Conservation (phyloP, 1,284 basidiomycete genomes). For the Irpex lacteus region DNA sequence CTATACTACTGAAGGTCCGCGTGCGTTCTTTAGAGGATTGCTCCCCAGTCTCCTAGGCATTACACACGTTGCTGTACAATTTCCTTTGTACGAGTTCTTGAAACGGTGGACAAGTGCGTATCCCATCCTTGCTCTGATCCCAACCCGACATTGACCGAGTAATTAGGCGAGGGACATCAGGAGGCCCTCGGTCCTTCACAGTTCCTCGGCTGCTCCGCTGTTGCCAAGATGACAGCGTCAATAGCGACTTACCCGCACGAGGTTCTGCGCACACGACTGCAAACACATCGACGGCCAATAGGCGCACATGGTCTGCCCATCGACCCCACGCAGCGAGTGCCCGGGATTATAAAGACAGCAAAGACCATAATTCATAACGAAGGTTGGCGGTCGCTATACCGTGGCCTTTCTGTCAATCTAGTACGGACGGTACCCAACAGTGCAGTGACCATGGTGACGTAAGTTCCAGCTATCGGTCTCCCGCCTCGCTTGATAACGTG, state of each 20-base stretch:
- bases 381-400: slow-evolving; percentile 86
- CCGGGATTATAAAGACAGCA: slow-evolving; percentile 62
- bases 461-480: slow-evolving; percentile 36
- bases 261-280: slow-evolving; percentile 88
- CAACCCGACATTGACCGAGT: slow-evolving; percentile 1
- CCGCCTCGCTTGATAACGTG: background rate
- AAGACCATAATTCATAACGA: slow-evolving; percentile 74
- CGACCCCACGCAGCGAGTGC: slow-evolving; percentile 48
- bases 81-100: slow-evolving; percentile 91
- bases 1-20: slow-evolving; percentile 79
- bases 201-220: slow-evolving; percentile 84
- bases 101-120: slow-evolving; percentile 81
- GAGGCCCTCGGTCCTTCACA: slow-evolving; percentile 62
- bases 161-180: slow-evolving; percentile 50
- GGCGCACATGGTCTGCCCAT: slow-evolving; percentile 29
- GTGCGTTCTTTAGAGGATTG: slow-evolving; percentile 90
- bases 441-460: slow-evolving; percentile 94
- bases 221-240: slow-evolving; percentile 93
- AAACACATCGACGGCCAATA: slow-evolving; percentile 73
- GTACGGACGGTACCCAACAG: slow-evolving; percentile 91
- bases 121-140: background rate
- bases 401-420: slow-evolving; percentile 88
- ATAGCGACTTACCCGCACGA: slow-evolving; percentile 95
- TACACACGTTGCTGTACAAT: slow-evolving; percentile 91
- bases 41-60: slow-evolving; percentile 89